Evolutionary conservation across 495 filamentous ascomycete species (phyloP).

Genomic region (Cercophora newfieldiana): DNA sequence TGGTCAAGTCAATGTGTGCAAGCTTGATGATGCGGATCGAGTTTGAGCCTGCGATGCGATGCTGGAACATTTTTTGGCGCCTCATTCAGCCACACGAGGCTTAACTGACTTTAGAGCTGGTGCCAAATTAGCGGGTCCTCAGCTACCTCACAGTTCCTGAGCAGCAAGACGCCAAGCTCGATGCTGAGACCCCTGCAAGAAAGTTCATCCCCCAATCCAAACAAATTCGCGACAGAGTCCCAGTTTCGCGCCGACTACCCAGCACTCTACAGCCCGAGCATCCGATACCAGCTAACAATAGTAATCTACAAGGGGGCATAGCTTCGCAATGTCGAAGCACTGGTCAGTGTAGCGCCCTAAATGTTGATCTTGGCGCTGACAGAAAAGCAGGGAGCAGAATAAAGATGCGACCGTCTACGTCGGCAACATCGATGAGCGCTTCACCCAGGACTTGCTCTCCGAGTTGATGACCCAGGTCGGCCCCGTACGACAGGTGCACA

Average conservation of each 20-base stretch:
- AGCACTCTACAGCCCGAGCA: neutral
- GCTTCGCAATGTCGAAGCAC: conserved; percentile 52
- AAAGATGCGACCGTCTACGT: conserved; percentile 98
- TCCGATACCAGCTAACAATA: no score
- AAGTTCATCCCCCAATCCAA: neutral
- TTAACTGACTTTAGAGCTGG: neutral
- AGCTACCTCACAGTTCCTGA: neutral
- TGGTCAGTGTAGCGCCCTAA: conserved; percentile 56
- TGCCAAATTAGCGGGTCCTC: neutral
- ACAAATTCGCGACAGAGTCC: neutral
- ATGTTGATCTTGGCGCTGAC: neutral
- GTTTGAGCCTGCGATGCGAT: neutral
- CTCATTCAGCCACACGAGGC: neutral
- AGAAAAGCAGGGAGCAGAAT: conserved; percentile 83
- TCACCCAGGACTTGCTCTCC: conserved; percentile 86
- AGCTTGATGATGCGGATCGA: neutral
- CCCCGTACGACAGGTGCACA: conserved; percentile 93
- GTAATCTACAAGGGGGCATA: neutral
- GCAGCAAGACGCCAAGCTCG: neutral
- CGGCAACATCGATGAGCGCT: conserved; percentile 96
- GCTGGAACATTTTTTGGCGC: neutral
- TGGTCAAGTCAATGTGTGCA: neutral
- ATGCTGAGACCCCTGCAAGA: neutral
- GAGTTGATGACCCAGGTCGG: conserved; percentile 98
- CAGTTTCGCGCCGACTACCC: neutral